These are phyloP conservation scores for Coemansia guatemalensis DNA, from an alignment of 192 early-diverging fungal genomes.

Conservation along the genomic window DNA sequence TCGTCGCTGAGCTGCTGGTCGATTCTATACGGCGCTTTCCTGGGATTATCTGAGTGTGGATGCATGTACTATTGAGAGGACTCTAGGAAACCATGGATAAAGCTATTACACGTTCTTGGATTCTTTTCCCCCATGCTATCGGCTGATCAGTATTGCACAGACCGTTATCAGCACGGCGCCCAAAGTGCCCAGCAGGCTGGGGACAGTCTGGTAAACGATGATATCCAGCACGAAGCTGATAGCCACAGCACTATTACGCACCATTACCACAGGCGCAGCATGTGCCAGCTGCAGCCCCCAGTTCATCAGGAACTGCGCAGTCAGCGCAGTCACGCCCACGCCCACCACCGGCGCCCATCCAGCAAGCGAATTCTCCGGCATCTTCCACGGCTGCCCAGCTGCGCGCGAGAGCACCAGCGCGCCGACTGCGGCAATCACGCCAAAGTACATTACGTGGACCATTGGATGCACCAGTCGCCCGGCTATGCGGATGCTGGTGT, in stretches of 20 bases:
- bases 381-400: conserved; percentile 4
- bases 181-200: background rate
- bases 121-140: no score
- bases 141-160: background rate
- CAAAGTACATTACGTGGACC: conserved; percentile 34
- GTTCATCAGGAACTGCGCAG: conserved; percentile 34
- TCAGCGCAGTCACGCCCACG: conserved; percentile 17
- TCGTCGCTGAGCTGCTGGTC: conserved; percentile 48
- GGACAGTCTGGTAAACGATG: conserved; percentile 13
- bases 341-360: conserved; percentile 3
- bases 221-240: conserved; percentile 22
- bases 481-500: conserved; percentile 30
- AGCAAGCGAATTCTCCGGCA: background rate
- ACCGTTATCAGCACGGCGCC: conserved; percentile 22
- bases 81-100: no score
- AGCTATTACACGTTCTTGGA: no score
- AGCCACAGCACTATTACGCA: conserved; percentile 29
- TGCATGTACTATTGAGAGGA: no score
- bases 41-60: no score
- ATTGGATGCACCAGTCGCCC: conserved; percentile 20
- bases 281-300: conserved; percentile 26
- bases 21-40: no score
- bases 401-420: background rate
- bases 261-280: conserved; percentile 27
- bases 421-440: conserved; percentile 16